Percentiles rank a stretch among this genome's conserved stretches.
Evolutionary conservation across 78 protist species (phyloP).

Genomic region (Salpingoeca rosetta): DNA sequence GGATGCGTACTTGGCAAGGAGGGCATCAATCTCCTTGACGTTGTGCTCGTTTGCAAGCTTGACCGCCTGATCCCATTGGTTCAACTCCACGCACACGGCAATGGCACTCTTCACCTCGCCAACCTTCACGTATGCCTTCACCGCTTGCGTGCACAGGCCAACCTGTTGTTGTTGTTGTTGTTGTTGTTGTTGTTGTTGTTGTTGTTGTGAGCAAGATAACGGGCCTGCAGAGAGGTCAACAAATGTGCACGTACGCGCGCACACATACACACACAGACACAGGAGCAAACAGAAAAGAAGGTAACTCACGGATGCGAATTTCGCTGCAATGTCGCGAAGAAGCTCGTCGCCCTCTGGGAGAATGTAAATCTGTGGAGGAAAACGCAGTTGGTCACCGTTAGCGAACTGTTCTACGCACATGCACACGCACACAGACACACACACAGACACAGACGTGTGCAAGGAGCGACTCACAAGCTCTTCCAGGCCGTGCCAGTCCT

Average conservation of each 20-base stretch:
- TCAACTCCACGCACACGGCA: slow-evolving; percentile 54
- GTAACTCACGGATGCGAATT: no score
- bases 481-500: slow-evolving; percentile 27
- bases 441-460: neutral
- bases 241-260: no score
- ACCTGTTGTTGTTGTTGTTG: no score
- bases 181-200: no score
- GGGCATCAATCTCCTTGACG: slow-evolving; percentile 23
- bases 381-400: no score
- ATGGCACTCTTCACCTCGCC: slow-evolving; percentile 48
- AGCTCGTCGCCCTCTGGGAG: neutral
- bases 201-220: slow-evolving; percentile 24
- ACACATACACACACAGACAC: no score
- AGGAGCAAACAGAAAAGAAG: no score
- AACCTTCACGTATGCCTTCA: slow-evolving; percentile 33
- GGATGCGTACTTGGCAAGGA: slow-evolving; percentile 48
- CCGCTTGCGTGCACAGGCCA: slow-evolving; percentile 54
- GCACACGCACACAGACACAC: no score
- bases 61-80: slow-evolving; percentile 56
- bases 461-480: neutral
- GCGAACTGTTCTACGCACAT: no score
- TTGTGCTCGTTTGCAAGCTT: slow-evolving; percentile 57
- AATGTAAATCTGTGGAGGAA: neutral
- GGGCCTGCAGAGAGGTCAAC: no score
- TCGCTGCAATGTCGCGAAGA: no score